Base-by-base conservation (phyloP, 441 rosid genomes). In the Pelargonium citronellum region DNA sequence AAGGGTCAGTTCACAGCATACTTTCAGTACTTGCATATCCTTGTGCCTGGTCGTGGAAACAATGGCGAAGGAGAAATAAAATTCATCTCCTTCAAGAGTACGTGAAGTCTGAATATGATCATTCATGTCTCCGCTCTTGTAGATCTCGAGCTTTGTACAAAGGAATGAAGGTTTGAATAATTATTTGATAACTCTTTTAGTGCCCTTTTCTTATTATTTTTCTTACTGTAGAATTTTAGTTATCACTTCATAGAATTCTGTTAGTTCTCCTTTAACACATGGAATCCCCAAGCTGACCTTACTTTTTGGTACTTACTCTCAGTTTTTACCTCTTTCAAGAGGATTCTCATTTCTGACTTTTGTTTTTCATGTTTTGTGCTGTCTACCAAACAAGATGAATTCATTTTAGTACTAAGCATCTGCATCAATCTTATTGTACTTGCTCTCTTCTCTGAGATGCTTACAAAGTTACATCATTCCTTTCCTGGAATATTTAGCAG, bases 41-140 rank as follows among this genome's bases (percentile, higher is more conserved):
- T 75, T 90, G 92, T 72, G 95, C 97, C 73, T 95, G 97, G 96
- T 95, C 97, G 13, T 91, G 99, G 99, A 91, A 91, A 76, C 97
- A 91, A 70, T 95, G 99, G 99, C 86, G 97, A 22, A 83, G 89
- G 70, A 89, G 90, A 80, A 90, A 81, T 73, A 91, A 91, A 78
- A 80, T 95, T 77, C 95, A 87, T 71, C 89, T 94, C 66, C 91
- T 95, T 80, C 96, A 90, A 79, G 97, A 95, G 81, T 95, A 81
- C 82, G 99, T 95, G 67, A 91, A 90, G 81, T 87, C 96, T 71
- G 96, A 92, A 77, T 95, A 92, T 81, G 99, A 95, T 73, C 98
- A 95, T 81, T 92, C 96, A 58, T 95, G 99, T 85, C 93, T 95
- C 41, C 96, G 98, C 62, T 95, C 99, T 79, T 92, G 99, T 78